Conservation (phyloP, 2,329 filamentous ascomycete genomes). For the Alternaria metachromatica region DNA sequence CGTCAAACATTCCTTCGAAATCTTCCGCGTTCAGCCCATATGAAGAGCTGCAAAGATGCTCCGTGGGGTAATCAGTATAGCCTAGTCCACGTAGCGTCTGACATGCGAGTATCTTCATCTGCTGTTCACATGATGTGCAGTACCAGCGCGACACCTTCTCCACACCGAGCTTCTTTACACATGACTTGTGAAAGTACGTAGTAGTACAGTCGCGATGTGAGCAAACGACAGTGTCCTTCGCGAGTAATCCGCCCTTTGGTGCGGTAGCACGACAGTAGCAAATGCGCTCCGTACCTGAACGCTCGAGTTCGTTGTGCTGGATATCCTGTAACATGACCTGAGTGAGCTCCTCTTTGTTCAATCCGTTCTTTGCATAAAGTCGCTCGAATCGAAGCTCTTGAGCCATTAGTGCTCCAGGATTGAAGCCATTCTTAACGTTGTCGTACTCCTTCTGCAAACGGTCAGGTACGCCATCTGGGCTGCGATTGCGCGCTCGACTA, state of each 20-base stretch:
- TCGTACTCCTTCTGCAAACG: conserved; percentile 21
- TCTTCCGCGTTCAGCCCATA: neutral
- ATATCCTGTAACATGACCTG: conserved; percentile 11
- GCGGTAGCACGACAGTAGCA: conserved; percentile 29
- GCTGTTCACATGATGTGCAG: conserved; percentile 27
- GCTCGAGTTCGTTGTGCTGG: conserved; percentile 1
- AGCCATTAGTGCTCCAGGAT: conserved; percentile 21
- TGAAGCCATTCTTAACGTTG: conserved; percentile 8
- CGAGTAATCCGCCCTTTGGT: neutral
- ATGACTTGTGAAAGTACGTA: conserved; percentile 30
- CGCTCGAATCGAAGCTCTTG: conserved; percentile 23
- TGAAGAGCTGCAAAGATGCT: neutral
- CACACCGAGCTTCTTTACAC: conserved; percentile 25
- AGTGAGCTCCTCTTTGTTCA: conserved; percentile 13
- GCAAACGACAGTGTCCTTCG: conserved; percentile 18
- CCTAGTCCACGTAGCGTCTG: conserved; percentile 11
- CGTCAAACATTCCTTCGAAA: neutral
- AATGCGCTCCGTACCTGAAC: neutral
- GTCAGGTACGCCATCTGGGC: conserved; percentile 8
- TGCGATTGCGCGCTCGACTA: neutral
- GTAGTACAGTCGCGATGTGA: conserved; percentile 22
- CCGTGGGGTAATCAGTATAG: conserved; percentile 2
- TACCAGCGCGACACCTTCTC: conserved; percentile 33
- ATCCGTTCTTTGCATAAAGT: conserved; percentile 16
- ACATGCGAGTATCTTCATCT: conserved; percentile 21